Evolutionary conservation across 108 stramenopile genomes (phyloP), one percentile per base, ranked within the genome.

Genomic region (Bacterosira constricta): DNA sequence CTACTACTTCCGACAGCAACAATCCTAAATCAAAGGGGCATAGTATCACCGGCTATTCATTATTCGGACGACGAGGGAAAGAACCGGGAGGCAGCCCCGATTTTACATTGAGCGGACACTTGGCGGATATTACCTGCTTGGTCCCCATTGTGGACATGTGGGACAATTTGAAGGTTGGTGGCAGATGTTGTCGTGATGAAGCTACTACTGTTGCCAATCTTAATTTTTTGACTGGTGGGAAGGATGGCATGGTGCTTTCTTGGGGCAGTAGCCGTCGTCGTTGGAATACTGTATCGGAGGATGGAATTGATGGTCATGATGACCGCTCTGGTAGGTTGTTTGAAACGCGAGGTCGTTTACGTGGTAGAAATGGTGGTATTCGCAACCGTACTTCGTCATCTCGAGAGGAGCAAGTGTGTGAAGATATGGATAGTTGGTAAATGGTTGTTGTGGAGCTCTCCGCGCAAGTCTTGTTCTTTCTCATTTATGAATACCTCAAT

Each of bases 211-310:
- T n/a, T n/a, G 64, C 53, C 30, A 59, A 73, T 27, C 59, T 62
- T 15, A 62, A 66, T 18, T 32, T 93, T 31, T 59, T 91, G 15
- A 83, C 88, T 34, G 87, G 85, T 50, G 87, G 84, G 11, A 73
- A 63, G 25, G 92, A 93, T 74, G 92, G 92, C 4, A 88, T 91
- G 82, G 86, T 93, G 63, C 62, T 93, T 23, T 80, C 62, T 5
- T 93, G 91, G 91, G 91, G 88, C 17, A n/a, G 53, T 10, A 32
- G 29, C 13, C 29, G 32, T 30, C 6, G 0, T 10, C 30, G 26
- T 32, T 29, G 53, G 9, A 11, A 4, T 54, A 13, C 27, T 54
- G 51, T 13, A 52, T 30, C 2, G 17, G 3, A 12, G 9, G 11
- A 7, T 11, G 7, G 38, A 39, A 39, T 39, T 39, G n/a, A n/a